These are phyloP conservation scores for Ustilago curta DNA, from an alignment of 1,284 basidiomycete genomes.

Conservation along the genomic window DNA sequence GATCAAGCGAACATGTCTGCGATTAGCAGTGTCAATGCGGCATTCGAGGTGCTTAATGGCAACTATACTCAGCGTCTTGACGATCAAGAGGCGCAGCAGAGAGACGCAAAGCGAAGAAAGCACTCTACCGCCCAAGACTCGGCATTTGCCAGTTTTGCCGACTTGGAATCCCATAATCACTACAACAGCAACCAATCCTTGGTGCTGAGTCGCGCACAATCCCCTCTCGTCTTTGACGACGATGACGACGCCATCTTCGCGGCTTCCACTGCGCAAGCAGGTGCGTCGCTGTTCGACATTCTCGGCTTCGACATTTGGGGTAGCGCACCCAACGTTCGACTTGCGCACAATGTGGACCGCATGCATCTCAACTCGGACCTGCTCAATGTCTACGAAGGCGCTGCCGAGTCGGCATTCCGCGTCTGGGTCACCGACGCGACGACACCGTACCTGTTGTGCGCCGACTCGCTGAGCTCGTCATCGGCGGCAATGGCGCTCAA, in stretches of 20 bases:
- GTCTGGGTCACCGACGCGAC: constrained; percentile 45
- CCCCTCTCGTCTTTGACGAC: constrained; percentile 20
- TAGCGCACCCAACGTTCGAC: constrained; percentile 26
- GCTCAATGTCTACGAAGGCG: constrained; percentile 41
- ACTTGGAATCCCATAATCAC: constrained; percentile 7
- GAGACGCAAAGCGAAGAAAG: constrained; percentile 20
- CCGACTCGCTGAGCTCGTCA: constrained; percentile 14
- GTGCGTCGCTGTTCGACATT: constrained; percentile 27
- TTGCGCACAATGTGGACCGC: constrained; percentile 29
- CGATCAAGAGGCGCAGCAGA: background rate
- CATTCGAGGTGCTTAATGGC: constrained; percentile 29
- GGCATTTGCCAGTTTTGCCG: constrained; percentile 7
- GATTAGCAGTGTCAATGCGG: constrained; percentile 30
- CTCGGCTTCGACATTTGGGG: constrained; percentile 48
- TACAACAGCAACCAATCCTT: constrained; percentile 8
- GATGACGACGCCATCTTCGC: constrained; percentile 7
- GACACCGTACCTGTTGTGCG: constrained; percentile 30
- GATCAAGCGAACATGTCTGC: background rate
- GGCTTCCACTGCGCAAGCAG: background rate
- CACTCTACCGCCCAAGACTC: background rate
- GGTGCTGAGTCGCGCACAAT: constrained; percentile 36
- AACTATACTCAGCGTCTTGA: background rate
- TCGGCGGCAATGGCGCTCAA: constrained; percentile 36
- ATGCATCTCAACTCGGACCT: constrained; percentile 38
- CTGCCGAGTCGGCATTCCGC: constrained; percentile 39